Evolutionary conservation across 176 grass and related monocot genomes (phyloP), one percentile per base, ranked within the genome.

Genomic region (Dendrocalamus sinicus): DNA sequence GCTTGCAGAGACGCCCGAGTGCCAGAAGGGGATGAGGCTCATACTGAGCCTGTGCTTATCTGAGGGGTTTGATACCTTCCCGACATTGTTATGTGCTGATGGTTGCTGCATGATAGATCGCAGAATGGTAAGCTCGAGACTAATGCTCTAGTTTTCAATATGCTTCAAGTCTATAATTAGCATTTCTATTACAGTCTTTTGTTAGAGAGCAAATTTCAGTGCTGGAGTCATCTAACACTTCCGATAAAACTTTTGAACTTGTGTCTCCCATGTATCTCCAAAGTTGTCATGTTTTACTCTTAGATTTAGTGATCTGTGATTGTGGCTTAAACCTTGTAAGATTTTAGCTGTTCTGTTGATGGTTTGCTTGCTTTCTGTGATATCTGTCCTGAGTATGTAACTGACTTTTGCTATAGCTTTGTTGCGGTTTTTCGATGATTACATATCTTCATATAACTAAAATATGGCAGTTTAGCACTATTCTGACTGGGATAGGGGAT

Each of bases 51-150:
- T 94, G 9, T 94, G 89, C 43, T 86, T 94, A 35, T 94, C 92
- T 1, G 92, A 91, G 80, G 90, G 85, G 1, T 94, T 92, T 59
- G 92, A 92, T 77, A 91, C 89, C 50, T 92, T 94, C 76, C 90
- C 89, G 1, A 94, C 89, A 54, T 81, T 94, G 81, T 41, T 94
- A 23, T 94, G 89, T 73, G 88, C 87, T 9, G 89, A 91, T 79
- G 90, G 89, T 75, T 92, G 90, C 87, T 86, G 78, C 57, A 94
- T 94, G 92, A 88, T 94, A 80, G 90, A 94, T 92, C 90, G 90
- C n/a, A 89, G 92, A 83, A 90, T 92, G 90, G 89, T 94, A 88
- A 90, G 74, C 32, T 54, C 47, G 70, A 40, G 12, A n/a, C 19
- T 15, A 3, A 51, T 50, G 13, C 73, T 88, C 54, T 66, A 69